phyloP scores from a whole-genome alignment of 2,329 filamentous ascomycete genomes.

The Apiospora aurea region DNA sequence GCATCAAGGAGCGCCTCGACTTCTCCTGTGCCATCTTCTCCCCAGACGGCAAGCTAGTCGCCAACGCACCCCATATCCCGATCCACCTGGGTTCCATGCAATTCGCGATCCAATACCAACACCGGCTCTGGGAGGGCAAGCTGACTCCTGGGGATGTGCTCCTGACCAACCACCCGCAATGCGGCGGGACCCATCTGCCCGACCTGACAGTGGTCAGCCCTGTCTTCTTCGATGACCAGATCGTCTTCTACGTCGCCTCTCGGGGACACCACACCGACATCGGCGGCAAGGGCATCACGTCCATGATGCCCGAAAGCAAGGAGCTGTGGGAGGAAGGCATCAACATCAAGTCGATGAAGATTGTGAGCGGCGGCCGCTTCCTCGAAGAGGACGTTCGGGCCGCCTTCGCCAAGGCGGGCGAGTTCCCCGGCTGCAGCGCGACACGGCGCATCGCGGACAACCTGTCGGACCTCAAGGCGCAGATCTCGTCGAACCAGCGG shows the following conservation, averaged over 20 bases:
- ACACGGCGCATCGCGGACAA: slow-evolving; percentile 49
- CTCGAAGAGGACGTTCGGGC: slow-evolving; percentile 41
- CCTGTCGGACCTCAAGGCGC: slow-evolving; percentile 51
- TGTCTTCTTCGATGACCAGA: slow-evolving; percentile 30
- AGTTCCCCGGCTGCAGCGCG: slow-evolving; percentile 44
- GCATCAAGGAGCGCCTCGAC: slow-evolving; percentile 81
- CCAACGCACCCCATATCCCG: slow-evolving; percentile 77
- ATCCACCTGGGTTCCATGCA: slow-evolving; percentile 80
- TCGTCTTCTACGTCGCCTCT: slow-evolving; percentile 32
- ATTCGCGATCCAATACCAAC: slow-evolving; percentile 74
- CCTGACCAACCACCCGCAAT: slow-evolving; percentile 65
- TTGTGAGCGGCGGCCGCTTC: slow-evolving; percentile 45
- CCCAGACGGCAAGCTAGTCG: slow-evolving; percentile 73
- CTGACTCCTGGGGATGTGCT: slow-evolving; percentile 77
- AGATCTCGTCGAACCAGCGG: slow-evolving; percentile 50
- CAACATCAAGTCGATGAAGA: slow-evolving; percentile 46
- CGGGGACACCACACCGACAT: slow-evolving; percentile 33
- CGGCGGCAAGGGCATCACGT: slow-evolving; percentile 55
- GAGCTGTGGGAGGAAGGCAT: slow-evolving; percentile 52
- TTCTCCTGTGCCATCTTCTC: slow-evolving; percentile 84
- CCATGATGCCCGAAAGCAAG: slow-evolving; percentile 51
- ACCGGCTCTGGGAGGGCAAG: slow-evolving; percentile 72
- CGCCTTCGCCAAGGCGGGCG: slow-evolving; percentile 42
- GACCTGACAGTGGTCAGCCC: slow-evolving; percentile 33
- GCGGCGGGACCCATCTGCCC: slow-evolving; percentile 33